phyloP scores from a whole-genome alignment of 192 early-diverging fungal species.

The Podila minutissima region DNA sequence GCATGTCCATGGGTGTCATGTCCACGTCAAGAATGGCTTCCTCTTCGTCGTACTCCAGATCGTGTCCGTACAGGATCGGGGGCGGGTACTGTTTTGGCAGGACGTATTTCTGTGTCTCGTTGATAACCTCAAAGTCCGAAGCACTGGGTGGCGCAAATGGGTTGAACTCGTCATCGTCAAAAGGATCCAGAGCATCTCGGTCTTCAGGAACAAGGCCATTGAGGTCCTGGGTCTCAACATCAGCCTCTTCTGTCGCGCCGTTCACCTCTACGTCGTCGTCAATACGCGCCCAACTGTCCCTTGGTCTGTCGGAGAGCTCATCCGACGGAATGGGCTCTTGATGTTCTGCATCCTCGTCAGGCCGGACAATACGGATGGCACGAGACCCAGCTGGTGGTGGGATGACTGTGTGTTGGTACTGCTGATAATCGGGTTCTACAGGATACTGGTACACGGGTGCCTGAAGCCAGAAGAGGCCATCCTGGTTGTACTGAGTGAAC shows the following conservation, averaged over 20 bases:
- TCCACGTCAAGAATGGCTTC: slow-evolving; percentile 53
- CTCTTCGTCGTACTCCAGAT: neutral
- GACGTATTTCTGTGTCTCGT: slow-evolving; percentile 8
- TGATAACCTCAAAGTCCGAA: slow-evolving; percentile 30
- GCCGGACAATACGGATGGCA: slow-evolving; percentile 21
- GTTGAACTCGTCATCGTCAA: slow-evolving; percentile 51
- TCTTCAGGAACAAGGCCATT: neutral
- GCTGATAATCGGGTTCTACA: slow-evolving; percentile 11
- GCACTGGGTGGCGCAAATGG: slow-evolving; percentile 49
- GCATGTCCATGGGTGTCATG: slow-evolving; percentile 59
- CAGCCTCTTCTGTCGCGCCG: neutral
- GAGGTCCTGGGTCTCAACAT: neutral
- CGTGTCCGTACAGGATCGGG: slow-evolving; percentile 28
- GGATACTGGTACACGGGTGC: slow-evolving; percentile 20
- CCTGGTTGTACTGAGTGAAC: slow-evolving; percentile 31
- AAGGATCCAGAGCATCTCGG: slow-evolving; percentile 32
- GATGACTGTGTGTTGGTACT: neutral
- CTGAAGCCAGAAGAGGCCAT: slow-evolving; percentile 38
- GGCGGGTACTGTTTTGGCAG: slow-evolving; percentile 25
- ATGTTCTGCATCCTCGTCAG: slow-evolving; percentile 1
- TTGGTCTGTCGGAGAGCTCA: neutral
- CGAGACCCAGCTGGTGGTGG: neutral
- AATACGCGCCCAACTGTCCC: slow-evolving; percentile 31
- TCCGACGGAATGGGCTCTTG: neutral
- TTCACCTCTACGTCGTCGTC: slow-evolving; percentile 23